Evolutionary conservation across 371 early-diverging fungal species (phyloP), one percentile per base, ranked within the genome.

Genomic region (Mortierella sp.): DNA sequence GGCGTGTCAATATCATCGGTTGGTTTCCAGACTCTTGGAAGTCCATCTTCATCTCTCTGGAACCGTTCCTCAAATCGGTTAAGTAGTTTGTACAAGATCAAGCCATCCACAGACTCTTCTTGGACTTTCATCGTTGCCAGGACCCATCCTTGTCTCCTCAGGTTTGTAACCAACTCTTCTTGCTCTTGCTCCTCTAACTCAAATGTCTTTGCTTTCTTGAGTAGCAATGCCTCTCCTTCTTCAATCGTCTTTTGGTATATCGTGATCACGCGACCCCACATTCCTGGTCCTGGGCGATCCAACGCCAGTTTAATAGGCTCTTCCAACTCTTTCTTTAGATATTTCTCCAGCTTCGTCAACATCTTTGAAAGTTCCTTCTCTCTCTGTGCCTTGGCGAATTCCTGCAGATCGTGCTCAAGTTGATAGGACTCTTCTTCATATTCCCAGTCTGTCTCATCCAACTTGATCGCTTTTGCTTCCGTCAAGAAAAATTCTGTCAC

Each of bases 11-110:
- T 97, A 83, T 97, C 96, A 82, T 98, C 98, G 10, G 89, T 90
- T 5, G 97, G 95, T 62, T 91, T 93, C 98, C 98, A 99, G 11
- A 99, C 94, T 41, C 95, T 87, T 11, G 99, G 99, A 21, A 98
- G 81, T 5, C 98, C 98, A 19, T 91, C 84, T 1, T 92, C 95
- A 69, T 98, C 98, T 77, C 98, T 97, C 65, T 97, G 86, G 87
- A 99, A 99, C 70, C 90, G 88, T 69, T 93, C 93, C 84, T 98
- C 97, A 69, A 98, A 96, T 55, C 90, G 83, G 70, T 86, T 85
- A n/a, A 94, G 88, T 59, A 97, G 87, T 71, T 95, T 93, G 66
- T 93, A 86, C 21, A 96, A 77, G 50, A 97, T 84, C 87, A 92
- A 87, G 43, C 89, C 92, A 74, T 97, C 97, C 0, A 90, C 88